Evolutionary conservation across 1,284 basidiomycete genomes (phyloP).

Genomic region (Schizophyllum commune): DNA sequence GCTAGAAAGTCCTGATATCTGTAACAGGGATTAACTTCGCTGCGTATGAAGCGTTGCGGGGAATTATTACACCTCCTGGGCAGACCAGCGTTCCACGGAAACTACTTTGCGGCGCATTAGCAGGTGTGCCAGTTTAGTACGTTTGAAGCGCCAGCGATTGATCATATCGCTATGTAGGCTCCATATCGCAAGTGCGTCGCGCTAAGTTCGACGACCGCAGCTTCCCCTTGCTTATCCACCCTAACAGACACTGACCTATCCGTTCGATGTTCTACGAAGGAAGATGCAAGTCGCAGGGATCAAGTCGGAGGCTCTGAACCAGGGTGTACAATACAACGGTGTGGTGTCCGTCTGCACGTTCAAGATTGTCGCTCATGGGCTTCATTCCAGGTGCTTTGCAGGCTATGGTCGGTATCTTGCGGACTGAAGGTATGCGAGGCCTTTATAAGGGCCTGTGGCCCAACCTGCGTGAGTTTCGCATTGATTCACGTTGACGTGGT

Average conservation of each 20-base stretch:
- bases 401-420: slow-evolving; percentile 63
- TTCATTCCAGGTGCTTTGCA: slow-evolving; percentile 44
- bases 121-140: slow-evolving; percentile 36
- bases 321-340: slow-evolving; percentile 67
- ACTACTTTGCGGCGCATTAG: slow-evolving; percentile 69
- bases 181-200: slow-evolving; percentile 51
- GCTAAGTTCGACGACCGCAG: no score
- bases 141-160: background rate
- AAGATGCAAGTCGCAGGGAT: slow-evolving; percentile 96
- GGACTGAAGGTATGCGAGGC: slow-evolving; percentile 66
- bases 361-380: background rate
- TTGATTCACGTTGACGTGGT: slow-evolving; percentile 4
- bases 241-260: slow-evolving; percentile 81
- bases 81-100: slow-evolving; percentile 58
- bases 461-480: slow-evolving; percentile 68
- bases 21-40: slow-evolving; percentile 50
- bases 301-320: slow-evolving; percentile 37
- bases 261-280: slow-evolving; percentile 88
- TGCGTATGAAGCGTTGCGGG: slow-evolving; percentile 67
- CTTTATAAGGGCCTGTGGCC: slow-evolving; percentile 88
- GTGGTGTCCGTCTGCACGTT: background rate
- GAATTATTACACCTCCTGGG: slow-evolving; percentile 69
- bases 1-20: background rate
- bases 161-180: slow-evolving; percentile 33
- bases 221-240: no score